phyloP scores from a whole-genome alignment of 768 basidiomycete species.

The Termitomyces eurrhizus region DNA sequence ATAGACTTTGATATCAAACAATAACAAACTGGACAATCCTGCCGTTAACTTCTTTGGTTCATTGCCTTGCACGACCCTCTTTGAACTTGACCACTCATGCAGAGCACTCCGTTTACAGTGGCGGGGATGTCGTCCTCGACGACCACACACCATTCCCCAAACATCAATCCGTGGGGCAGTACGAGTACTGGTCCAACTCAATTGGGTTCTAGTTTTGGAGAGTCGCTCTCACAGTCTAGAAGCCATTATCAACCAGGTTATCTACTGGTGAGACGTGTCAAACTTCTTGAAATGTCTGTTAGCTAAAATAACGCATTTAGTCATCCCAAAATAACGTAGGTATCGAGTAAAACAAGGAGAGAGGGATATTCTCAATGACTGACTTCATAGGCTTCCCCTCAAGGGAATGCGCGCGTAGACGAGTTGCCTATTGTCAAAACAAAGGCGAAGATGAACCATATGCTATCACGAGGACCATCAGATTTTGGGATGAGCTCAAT shows the following conservation, averaged over 20 bases:
- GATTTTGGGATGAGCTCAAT: slow-evolving; percentile 85
- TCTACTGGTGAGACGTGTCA: slow-evolving; percentile 54
- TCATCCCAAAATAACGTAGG: slow-evolving; percentile 59
- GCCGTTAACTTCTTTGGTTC: background rate
- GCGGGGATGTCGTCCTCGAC: slow-evolving; percentile 58
- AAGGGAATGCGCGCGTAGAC: slow-evolving; percentile 60
- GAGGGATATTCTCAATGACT: background rate
- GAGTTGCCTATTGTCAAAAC: slow-evolving; percentile 74
- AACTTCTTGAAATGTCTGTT: background rate
- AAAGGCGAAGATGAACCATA: slow-evolving; percentile 77
- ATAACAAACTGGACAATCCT: background rate
- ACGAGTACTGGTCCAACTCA: slow-evolving; percentile 33
- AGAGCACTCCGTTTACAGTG: slow-evolving; percentile 47
- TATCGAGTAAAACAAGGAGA: background rate
- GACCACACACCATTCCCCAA: slow-evolving; percentile 40
- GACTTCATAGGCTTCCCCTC: slow-evolving; percentile 37
- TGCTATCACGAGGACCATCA: slow-evolving; percentile 51
- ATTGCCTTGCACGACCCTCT: background rate
- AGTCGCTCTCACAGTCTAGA: slow-evolving; percentile 66
- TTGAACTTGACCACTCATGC: slow-evolving; percentile 26
- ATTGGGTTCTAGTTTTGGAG: slow-evolving; percentile 53
- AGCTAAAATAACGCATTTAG: background rate
- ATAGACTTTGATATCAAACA: background rate
- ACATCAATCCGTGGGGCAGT: slow-evolving; percentile 48
- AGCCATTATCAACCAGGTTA: slow-evolving; percentile 81